Evolutionary conservation across 257 asterid genomes (phyloP).

Genomic region (Solanum verrucosum): DNA sequence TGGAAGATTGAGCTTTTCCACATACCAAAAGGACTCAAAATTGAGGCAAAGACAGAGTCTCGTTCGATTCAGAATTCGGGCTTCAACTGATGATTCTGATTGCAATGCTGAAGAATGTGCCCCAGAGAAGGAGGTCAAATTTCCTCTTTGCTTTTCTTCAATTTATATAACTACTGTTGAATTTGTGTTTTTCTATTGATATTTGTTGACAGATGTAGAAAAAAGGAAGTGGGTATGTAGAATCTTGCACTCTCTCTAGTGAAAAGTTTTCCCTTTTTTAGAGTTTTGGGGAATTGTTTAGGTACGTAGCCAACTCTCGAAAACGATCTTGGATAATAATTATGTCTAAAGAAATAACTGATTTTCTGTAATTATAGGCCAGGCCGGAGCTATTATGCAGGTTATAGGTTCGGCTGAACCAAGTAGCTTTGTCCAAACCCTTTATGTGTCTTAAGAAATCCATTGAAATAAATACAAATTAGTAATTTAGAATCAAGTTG

Average conservation of each 20-base stretch:
- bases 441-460: background rate
- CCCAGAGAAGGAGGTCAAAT: constrained; percentile 80
- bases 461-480: background rate
- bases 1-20: constrained; percentile 24
- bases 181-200: background rate
- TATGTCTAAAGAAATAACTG: background rate
- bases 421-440: background rate
- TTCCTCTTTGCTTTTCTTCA: background rate
- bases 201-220: background rate
- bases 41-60: constrained; percentile 23
- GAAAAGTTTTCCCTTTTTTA: too few relatives aligned
- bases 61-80: constrained; percentile 23
- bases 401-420: background rate
- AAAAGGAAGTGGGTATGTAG: background rate
- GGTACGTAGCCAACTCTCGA: background rate
- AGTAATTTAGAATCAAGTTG: background rate
- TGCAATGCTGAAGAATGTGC: constrained; percentile 93
- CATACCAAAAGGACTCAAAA: background rate
- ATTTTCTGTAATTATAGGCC: background rate
- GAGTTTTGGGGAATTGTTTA: background rate
- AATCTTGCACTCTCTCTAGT: background rate
- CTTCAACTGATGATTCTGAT: constrained; percentile 46
- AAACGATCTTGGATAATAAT: background rate
- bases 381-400: background rate
- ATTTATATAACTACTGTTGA: background rate